phyloP scores from a whole-genome alignment of 768 basidiomycete species.

The Xerocomus potaroensis region DNA sequence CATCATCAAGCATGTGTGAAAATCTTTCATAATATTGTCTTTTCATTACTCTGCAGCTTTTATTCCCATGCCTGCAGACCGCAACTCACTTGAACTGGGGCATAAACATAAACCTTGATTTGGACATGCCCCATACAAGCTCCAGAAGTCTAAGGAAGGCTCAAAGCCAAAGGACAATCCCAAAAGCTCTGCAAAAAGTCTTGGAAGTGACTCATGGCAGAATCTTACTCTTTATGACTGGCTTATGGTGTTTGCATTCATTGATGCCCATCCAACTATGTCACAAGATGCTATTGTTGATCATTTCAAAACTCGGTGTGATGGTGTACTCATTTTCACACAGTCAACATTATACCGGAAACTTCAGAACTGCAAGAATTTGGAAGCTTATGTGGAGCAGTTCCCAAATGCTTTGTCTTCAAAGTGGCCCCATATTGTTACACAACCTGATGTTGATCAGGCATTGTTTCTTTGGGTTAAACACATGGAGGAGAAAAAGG shows the following conservation, averaged over 20 bases:
- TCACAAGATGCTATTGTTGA: not conserved
- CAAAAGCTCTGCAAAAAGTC: not conserved
- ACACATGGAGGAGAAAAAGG: constrained; percentile 27
- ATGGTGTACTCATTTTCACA: not conserved
- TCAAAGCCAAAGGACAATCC: not conserved
- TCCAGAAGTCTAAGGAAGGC: too few relatives aligned
- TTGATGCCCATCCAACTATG: not conserved
- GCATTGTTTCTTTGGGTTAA: constrained; percentile 32
- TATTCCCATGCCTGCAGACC: too few relatives aligned
- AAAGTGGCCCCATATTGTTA: constrained; percentile 20
- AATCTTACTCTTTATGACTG: not conserved
- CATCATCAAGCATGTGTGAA: not conserved
- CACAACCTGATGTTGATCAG: constrained; percentile 32
- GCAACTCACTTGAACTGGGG: too few relatives aligned
- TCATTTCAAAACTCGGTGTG: not conserved
- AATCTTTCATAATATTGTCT: not conserved
- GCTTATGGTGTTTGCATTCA: not conserved
- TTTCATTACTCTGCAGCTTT: too few relatives aligned
- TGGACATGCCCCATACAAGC: too few relatives aligned
- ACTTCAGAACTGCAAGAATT: not conserved
- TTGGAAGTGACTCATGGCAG: not conserved
- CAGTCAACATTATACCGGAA: not conserved
- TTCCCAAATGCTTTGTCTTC: not conserved
- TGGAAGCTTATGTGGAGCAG: not conserved
- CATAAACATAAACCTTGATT: too few relatives aligned